Conservation (phyloP, 495 filamentous ascomycete species). For the Neurospora sp. region DNA sequence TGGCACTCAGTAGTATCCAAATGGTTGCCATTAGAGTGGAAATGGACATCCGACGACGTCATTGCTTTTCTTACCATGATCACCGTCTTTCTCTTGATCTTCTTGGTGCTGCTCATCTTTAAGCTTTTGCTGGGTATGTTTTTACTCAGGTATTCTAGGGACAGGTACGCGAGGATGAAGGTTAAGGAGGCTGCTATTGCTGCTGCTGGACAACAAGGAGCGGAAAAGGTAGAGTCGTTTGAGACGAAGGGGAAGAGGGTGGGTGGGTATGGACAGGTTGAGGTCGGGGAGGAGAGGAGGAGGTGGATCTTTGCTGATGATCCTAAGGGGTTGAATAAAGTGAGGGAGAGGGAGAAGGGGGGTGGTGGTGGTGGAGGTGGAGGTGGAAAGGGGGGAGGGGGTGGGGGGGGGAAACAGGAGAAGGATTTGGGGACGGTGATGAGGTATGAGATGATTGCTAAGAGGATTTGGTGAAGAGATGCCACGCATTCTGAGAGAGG, state of each 20-base stretch:
- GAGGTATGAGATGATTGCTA: slow-evolving; percentile 62
- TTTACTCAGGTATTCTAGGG: slow-evolving; percentile 61
- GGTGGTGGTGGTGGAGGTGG: slow-evolving; percentile 42
- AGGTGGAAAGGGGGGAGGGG: slow-evolving; percentile 59
- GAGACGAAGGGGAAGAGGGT: slow-evolving; percentile 62
- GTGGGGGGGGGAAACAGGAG: slow-evolving; percentile 53
- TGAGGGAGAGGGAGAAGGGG: slow-evolving; percentile 69
- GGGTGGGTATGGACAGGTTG: slow-evolving; percentile 74
- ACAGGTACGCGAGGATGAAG: slow-evolving; percentile 74
- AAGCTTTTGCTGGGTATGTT: slow-evolving; percentile 81
- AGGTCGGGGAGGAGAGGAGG: slow-evolving; percentile 79
- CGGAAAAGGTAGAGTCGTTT: slow-evolving; percentile 39
- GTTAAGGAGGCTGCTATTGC: slow-evolving; percentile 45
- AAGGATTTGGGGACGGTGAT: slow-evolving; percentile 14
- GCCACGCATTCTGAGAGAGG: too few species aligned
- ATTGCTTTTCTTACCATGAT: slow-evolving; percentile 64
- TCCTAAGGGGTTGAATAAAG: slow-evolving; percentile 51
- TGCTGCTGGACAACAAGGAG: slow-evolving; percentile 21
- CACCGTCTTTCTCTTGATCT: slow-evolving; percentile 68
- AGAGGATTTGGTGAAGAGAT: slow-evolving; percentile 67
- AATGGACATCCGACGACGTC: slow-evolving; percentile 47
- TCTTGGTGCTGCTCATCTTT: slow-evolving; percentile 64
- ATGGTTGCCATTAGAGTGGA: not conserved
- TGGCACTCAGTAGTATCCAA: slow-evolving; percentile 25
- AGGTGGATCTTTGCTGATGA: slow-evolving; percentile 84